Percentiles rank a stretch among this genome's conserved stretches.
phyloP scores from a whole-genome alignment of 805 yeast species.

The Ogataea chonburiensis region DNA sequence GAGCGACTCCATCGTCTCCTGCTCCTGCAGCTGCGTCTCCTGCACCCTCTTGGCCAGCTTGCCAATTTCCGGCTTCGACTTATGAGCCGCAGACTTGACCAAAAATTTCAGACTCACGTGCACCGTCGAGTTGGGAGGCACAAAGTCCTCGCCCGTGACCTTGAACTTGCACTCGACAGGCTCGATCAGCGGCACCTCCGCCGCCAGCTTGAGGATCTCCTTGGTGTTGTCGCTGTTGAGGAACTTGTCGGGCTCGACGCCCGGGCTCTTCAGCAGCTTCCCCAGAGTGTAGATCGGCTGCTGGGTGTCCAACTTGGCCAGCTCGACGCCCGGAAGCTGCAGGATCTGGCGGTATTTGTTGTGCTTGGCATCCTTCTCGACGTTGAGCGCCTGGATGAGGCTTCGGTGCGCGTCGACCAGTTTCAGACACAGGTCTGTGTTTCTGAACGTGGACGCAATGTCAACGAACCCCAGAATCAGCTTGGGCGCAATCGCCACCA shows the following conservation, averaged over 20 bases:
- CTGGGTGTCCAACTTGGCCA: constrained; percentile 49
- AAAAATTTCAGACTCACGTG: constrained; percentile 75
- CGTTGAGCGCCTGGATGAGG: constrained; percentile 68
- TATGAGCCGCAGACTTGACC: constrained; percentile 70
- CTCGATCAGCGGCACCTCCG: constrained; percentile 65
- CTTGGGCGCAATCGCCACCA: constrained; percentile 63
- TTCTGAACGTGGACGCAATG: constrained; percentile 77
- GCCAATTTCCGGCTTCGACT: constrained; percentile 48
- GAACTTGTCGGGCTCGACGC: constrained; percentile 51
- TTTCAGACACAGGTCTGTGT: constrained; percentile 57
- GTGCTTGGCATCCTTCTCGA: constrained; percentile 40
- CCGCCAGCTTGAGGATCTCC: constrained; percentile 53
- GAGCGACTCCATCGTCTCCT: constrained; percentile 61
- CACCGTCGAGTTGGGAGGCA: constrained; percentile 70
- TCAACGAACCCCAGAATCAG: constrained; percentile 73
- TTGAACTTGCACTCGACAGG: constrained; percentile 68
- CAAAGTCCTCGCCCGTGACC: constrained; percentile 81
- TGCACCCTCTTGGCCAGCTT: constrained; percentile 36
- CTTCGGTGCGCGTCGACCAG: constrained; percentile 68
- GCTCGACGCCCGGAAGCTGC: constrained; percentile 76
- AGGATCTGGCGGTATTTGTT: constrained; percentile 58
- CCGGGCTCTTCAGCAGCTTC: constrained; percentile 60
- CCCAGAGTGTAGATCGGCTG: constrained; percentile 60
- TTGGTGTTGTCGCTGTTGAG: constrained; percentile 52
- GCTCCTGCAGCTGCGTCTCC: constrained; percentile 46